Evolutionary conservation across 345 rosid genomes (phyloP), one percentile per base, ranked within the genome.

Genomic region (Eucalyptus polybractea): DNA sequence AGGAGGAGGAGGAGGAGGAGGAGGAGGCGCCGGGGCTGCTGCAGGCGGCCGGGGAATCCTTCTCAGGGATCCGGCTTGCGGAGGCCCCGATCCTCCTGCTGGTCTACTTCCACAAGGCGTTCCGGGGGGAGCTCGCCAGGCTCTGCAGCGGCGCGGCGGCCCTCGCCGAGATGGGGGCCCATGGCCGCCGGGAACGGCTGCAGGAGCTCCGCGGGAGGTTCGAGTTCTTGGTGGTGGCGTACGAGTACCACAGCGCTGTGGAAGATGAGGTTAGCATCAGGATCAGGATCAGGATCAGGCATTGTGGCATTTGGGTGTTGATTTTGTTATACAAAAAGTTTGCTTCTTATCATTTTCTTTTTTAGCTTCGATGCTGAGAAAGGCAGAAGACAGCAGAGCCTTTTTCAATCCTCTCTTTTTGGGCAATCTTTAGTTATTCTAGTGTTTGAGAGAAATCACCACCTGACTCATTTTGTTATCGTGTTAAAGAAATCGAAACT

Each of bases 61-160:
- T 67, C 45, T 69, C 88, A 1, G 89, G 91, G 40, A 89, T 92
- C 3, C 92, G 89, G 50, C 95, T 90, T 31, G 58, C 89, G 4
- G 95, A 94, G 87, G 95, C 96, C 92, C 99, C 99, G 4, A 93
- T 95, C 86, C 95, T 94, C 54, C 87, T 96, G 40, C 91, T 97
- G 27, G 93, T 93, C 87, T 93, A 89, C 90, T 95, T 94, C 94
- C 99, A 97, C 93, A 92, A 94, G 87, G 97, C 98, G 81, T 83
- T 95, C 17, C 94, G 95, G 80, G 92, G 89, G 47, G 97, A 95
- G 92, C 92, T 97, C 5, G 90, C 89, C 13, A 93, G 94, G 67
- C 95, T 97, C 86, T 95, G 91, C n/a, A 91, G 89, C 31, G 19
- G 89, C 13, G 97, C 96, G 3, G 90, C 88, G 22, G 51, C 86